Base-by-base conservation (phyloP, 495 filamentous ascomycete species). In the Neurospora intermedia region DNA sequence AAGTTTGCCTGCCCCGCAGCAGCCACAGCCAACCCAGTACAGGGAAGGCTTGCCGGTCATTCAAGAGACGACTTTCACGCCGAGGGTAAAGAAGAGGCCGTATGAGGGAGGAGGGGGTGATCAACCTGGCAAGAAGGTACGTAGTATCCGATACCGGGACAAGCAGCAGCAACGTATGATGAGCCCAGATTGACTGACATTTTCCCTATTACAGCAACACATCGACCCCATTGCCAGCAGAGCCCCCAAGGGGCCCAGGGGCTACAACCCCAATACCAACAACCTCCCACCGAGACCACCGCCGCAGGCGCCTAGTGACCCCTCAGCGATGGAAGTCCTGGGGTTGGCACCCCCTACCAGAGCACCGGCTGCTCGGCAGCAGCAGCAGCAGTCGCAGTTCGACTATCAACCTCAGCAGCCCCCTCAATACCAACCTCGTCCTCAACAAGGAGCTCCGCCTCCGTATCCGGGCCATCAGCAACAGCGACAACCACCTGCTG, bases 321-420 rank as follows among this genome's bases (percentile, higher is more conserved):
- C 79, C 2, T 78, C 80, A 8, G 79, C 78, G 4, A 77, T 80
- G 77, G 75, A 81, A 43, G 77, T 81, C 27, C 72, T 80, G 9
- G 79, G 77, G 4, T n/a, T 81, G 48, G 75, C 69, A 1, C 78
- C 78, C 6, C 80, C 80, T 2, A 35, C 43, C 70, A 27, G 70
- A 39, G 43, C 45, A 42, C 70, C 70, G 8, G 43, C 48, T 62
- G 11, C 48, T 31, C 48, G 31, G 6, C 48, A 62, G 20, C 48
- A 62, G 42, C 42, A 43, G 15, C 39, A 7, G 42, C 42, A 15
- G 42, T 13, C 35, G 35, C 35, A 43, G 46, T 48, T 20, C 46
- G 23, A 48, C 46, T 46, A 23, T 18, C 40, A 43, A 18, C 69
- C 23, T 11, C 69, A 27, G 69, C 69, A 10, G 69, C 15, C 16